Evolutionary conservation across 1,284 basidiomycete genomes (phyloP).

Genomic region (Caloboletus firmus): DNA sequence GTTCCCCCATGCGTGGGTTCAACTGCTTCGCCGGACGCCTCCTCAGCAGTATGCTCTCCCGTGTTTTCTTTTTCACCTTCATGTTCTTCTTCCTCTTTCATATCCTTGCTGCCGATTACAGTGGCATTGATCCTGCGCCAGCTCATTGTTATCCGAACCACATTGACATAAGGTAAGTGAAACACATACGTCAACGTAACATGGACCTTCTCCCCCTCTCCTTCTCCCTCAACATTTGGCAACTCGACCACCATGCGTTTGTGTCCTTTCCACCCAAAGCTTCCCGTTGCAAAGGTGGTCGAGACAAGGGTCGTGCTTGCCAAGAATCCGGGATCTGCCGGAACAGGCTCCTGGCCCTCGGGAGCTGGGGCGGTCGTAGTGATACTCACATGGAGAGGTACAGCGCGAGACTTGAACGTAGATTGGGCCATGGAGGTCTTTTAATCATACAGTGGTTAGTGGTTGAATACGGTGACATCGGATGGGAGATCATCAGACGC

Average conservation of each 20-base stretch:
- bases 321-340: conserved; percentile 60
- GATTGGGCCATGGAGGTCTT: conserved; percentile 49
- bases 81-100: conserved; percentile 39
- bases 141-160: conserved; percentile 3
- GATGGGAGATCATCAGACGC: conserved; percentile 4
- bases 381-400: conserved; percentile 65
- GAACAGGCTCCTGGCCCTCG: conserved; percentile 39
- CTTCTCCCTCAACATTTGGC: conserved; percentile 50
- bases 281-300: conserved; percentile 65
- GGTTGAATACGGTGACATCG: not conserved
- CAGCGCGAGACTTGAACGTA: conserved; percentile 62
- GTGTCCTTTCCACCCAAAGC: conserved; percentile 79
- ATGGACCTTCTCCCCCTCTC: conserved; percentile 59
- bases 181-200: conserved; percentile 70
- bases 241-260: conserved; percentile 68
- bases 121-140: conserved; percentile 68
- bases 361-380: conserved; percentile 64
- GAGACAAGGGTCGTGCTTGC: conserved; percentile 58
- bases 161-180: not conserved
- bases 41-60: conserved; percentile 22
- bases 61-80: conserved; percentile 23
- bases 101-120: conserved; percentile 70
- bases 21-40: conserved; percentile 16
- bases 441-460: not conserved
- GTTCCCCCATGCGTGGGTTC: conserved; percentile 16